phyloP scores from a whole-genome alignment of 345 rosid species.

The Syzygium jambos region DNA sequence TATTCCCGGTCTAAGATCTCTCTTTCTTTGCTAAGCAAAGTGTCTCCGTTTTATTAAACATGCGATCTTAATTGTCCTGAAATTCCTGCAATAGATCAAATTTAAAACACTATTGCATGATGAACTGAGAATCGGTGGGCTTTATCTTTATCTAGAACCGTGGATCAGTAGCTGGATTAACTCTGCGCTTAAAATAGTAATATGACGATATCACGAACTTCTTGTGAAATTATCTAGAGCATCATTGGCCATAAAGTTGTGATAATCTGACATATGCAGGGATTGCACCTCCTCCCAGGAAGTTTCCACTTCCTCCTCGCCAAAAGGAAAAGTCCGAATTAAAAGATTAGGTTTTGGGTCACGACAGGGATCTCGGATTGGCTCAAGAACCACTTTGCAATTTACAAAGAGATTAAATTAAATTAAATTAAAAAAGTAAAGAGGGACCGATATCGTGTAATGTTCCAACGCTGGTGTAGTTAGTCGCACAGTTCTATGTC shows the following conservation, averaged over 20 bases:
- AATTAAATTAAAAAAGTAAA: background rate
- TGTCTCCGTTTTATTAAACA: background rate
- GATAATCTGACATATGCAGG: background rate
- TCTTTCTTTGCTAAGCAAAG: background rate
- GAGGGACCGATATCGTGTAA: background rate
- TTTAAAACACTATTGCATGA: background rate
- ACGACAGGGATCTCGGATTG: background rate
- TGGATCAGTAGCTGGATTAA: background rate
- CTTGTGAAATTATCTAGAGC: background rate
- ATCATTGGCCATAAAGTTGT: background rate
- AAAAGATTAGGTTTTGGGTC: background rate
- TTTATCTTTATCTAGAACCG: background rate
- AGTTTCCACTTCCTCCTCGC: background rate
- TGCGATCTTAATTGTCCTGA: background rate
- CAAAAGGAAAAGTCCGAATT: background rate
- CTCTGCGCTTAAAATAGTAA: background rate
- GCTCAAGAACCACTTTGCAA: background rate
- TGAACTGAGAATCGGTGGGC: background rate
- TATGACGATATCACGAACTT: background rate
- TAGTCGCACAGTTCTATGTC: conserved; percentile 16
- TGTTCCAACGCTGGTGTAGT: conserved; percentile 40
- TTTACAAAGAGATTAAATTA: background rate
- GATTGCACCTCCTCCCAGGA: background rate
- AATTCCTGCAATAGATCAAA: background rate
- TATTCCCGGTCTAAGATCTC: background rate